phyloP scores from a whole-genome alignment of 2,329 filamentous ascomycete genomes.

The Claviceps sp. region DNA sequence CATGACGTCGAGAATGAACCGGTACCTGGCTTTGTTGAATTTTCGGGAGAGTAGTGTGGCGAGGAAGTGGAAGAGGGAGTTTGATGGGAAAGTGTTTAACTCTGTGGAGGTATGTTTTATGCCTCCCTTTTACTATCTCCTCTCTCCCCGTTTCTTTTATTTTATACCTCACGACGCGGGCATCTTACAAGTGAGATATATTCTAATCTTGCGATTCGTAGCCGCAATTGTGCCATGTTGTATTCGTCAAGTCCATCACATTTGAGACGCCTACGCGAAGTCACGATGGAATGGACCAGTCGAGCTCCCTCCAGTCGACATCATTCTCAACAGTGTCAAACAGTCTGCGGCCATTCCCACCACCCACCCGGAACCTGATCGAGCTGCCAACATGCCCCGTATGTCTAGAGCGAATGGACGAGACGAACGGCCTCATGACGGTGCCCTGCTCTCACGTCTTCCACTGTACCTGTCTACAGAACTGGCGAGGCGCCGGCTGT shows the following conservation, averaged over 20 bases:
- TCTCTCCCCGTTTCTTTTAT: neutral
- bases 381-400: slow-evolving; percentile 94
- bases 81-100: slow-evolving; percentile 90
- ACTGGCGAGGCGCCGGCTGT: slow-evolving; percentile 89
- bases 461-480: slow-evolving; percentile 89
- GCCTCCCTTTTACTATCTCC: neutral
- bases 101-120: slow-evolving; percentile 56
- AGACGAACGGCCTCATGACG: slow-evolving; percentile 86
- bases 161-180: neutral
- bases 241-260: slow-evolving; percentile 85
- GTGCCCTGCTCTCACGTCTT: slow-evolving; percentile 97
- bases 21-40: slow-evolving; percentile 93
- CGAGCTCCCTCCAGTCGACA: slow-evolving; percentile 33
- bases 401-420: slow-evolving; percentile 95
- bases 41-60: slow-evolving; percentile 67
- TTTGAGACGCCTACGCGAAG: slow-evolving; percentile 51
- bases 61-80: slow-evolving; percentile 67
- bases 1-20: slow-evolving; percentile 73
- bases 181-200: neutral
- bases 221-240: slow-evolving; percentile 89
- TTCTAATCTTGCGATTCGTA: slow-evolving; percentile 10
- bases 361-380: slow-evolving; percentile 65
- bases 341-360: slow-evolving; percentile 46
- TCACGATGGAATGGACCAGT: slow-evolving; percentile 38
- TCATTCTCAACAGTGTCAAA: slow-evolving; percentile 26